Base-by-base conservation (phyloP, 352 stramenopile genomes). In the Globisporangium canariense region DNA sequence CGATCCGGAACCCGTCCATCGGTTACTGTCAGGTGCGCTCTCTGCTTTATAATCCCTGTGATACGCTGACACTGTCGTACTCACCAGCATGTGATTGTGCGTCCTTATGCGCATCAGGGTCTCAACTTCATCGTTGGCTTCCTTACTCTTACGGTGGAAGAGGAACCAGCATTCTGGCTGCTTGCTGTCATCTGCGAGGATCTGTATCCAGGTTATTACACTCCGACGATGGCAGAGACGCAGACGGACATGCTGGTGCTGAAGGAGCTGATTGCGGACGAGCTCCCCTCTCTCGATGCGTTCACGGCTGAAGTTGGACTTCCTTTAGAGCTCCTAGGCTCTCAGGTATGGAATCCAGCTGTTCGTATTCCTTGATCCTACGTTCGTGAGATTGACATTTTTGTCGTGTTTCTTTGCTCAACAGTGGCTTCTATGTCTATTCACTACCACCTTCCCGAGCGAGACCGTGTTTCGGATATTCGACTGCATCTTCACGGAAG, bases 61-160 rank as follows among this genome's bases (percentile, higher is more conserved):
- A 30, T 25, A 25, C 14, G 46, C 34, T 22, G 45, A 1, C 66
- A 7, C 59, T n/a, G 7, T 41, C n/a, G 11, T 28, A 13, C 25
- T 46, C 16, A 47, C 16, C 14, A n/a, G 41, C 13, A 18, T 51
- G 45, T 28, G 16, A 16, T 57, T 51, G 30, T 53, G 9, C 40
- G 13, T 38, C 8, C 14, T 46, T 55, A 22, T 62, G 43, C 13
- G 40, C 16, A 52, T 0, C 45, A 86, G 73, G 86, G 86, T 45
- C 60, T 97, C 34, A 97, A 97, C 60, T 97, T 94, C 70, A 89
- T 97, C 47, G 89, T 92, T n/a, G 89, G 80, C 8, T 92, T 96
- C 66, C 63, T 97, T 36, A 77, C 87, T 60, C 68, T 96, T 5
- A 69, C 84, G 10, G 75, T 90, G 16, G 86, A 92, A 50, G 91